Base-by-base conservation (phyloP, 495 filamentous ascomycete genomes). In the Niebla homalea region DNA sequence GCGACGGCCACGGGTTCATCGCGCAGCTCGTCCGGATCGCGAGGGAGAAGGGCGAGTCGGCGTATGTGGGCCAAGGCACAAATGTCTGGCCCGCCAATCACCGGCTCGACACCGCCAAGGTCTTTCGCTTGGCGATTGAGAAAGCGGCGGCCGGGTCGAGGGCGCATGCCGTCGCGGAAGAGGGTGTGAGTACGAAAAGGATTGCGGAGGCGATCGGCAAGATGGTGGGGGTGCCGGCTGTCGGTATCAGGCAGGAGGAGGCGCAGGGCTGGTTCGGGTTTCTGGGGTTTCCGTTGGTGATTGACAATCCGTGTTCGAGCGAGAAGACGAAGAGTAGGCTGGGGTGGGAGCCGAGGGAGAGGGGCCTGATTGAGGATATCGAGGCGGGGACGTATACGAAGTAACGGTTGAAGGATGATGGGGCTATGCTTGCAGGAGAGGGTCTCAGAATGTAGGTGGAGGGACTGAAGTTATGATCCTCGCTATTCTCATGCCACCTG, bases 71-170 rank as follows among this genome's bases (percentile, higher is more conserved):
- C n/a, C 63, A 68, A 6, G 73, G 71, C 0, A 47, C 58, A 14
- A 66, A 69, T 43, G 61, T 64, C 29, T 72, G 69, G 64, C 64
- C 65, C 18, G 64, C 67, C 16, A 63, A 63, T 3, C 67, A 73
- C 49, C 56, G 64, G 4, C 45, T 57, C 10, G 73, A 76, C 52
- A 62, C 68, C 15, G 71, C 73, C 3, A 25, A 32, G 22, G 39
- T 69, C 6, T 74, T 61, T 43, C 62, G 66, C 4, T 61, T 70
- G 3, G 71, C 65, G 1, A 53, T 71, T 7, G 71, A 73, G 59
- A 67, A 67, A 38, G 73, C 60, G 3, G 49, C 26, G 19, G 60
- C 66, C 0, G 71, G 71, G 2, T 55, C 59, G 5, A 56, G 54
- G 4, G 72, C 63, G 42, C 70, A 74, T 53, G 66, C 58, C 8